Conservation (phyloP, 805 yeast genomes). For the Saccharomycopsis babjevae region DNA sequence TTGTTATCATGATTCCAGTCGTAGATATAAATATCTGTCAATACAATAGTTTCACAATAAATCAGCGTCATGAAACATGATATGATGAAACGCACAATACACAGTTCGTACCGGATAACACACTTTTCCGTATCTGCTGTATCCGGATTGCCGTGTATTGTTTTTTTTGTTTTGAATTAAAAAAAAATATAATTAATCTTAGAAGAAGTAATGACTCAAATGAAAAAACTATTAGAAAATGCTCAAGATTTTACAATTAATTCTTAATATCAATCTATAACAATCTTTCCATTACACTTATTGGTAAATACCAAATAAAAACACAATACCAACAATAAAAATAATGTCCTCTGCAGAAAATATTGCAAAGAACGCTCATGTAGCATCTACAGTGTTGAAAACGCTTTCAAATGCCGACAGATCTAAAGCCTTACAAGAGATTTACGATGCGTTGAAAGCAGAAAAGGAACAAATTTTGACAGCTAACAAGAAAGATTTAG, state of each 20-base stretch:
- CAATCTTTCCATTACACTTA: too few relatives aligned
- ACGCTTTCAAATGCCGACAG: slow-evolving; percentile 66
- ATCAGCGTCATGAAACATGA: too few relatives aligned
- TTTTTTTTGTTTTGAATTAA: not conserved
- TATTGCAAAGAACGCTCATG: slow-evolving; percentile 71
- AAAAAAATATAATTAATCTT: not conserved
- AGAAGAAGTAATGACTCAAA: not conserved
- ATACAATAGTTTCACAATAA: too few relatives aligned
- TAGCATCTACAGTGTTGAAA: slow-evolving; percentile 76
- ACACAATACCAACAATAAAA: not conserved
- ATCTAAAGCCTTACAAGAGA: slow-evolving; percentile 57
- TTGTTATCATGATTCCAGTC: too few relatives aligned
- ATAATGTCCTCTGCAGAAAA: slow-evolving; percentile 7
- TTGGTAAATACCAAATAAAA: not conserved
- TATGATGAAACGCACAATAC: too few relatives aligned
- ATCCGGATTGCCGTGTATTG: not conserved
- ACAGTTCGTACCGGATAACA: too few relatives aligned
- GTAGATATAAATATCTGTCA: too few relatives aligned
- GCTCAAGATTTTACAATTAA: too few relatives aligned
- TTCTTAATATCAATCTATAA: too few relatives aligned
- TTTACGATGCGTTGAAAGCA: slow-evolving; percentile 57
- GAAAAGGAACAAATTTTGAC: slow-evolving; percentile 51
- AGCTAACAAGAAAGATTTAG: slow-evolving; percentile 72
- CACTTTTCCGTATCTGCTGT: too few relatives aligned
- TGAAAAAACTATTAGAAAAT: not conserved